Conservation (phyloP, 352 stramenopile species). For the Globisporangium ultimum region DNA sequence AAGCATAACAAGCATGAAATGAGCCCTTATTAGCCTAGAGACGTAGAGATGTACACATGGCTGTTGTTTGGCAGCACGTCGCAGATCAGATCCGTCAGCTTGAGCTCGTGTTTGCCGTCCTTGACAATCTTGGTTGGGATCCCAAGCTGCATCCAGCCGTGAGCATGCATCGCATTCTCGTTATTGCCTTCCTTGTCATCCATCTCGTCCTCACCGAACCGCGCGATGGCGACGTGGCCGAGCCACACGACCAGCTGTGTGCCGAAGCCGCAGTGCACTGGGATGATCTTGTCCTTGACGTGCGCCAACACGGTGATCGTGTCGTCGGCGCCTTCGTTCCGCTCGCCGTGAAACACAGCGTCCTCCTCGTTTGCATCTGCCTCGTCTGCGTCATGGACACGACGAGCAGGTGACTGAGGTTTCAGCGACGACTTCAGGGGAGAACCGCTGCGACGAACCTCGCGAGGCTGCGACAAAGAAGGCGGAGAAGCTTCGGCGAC, state of each 20-base stretch:
- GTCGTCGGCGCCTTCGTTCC: conserved; percentile 50
- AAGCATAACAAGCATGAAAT: background rate
- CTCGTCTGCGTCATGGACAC: background rate
- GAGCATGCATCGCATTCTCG: conserved; percentile 1
- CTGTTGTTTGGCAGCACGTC: conserved; percentile 54
- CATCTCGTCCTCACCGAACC: conserved; percentile 47
- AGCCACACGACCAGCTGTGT: conserved; percentile 75
- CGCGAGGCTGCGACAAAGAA: background rate
- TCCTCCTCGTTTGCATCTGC: background rate
- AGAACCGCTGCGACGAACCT: background rate
- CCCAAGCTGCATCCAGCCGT: conserved; percentile 54
- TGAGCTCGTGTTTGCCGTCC: conserved; percentile 40
- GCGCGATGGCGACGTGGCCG: conserved; percentile 64
- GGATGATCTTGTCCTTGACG: conserved; percentile 69
- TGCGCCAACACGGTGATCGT: conserved; percentile 63
- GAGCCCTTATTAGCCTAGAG: conserved; percentile 20
- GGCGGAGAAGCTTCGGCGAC: background rate
- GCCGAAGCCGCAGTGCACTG: conserved; percentile 63
- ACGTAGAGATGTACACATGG: conserved; percentile 69
- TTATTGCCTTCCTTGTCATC: background rate
- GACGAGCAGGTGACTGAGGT: background rate
- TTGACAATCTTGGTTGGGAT: conserved; percentile 39
- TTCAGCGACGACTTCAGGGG: background rate
- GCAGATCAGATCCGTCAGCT: conserved; percentile 57
- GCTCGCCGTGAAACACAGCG: conserved; percentile 5